These are phyloP conservation scores for Ceratocystis alfenasii DNA, from an alignment of 2,329 filamentous ascomycete genomes.

Conservation along the genomic window DNA sequence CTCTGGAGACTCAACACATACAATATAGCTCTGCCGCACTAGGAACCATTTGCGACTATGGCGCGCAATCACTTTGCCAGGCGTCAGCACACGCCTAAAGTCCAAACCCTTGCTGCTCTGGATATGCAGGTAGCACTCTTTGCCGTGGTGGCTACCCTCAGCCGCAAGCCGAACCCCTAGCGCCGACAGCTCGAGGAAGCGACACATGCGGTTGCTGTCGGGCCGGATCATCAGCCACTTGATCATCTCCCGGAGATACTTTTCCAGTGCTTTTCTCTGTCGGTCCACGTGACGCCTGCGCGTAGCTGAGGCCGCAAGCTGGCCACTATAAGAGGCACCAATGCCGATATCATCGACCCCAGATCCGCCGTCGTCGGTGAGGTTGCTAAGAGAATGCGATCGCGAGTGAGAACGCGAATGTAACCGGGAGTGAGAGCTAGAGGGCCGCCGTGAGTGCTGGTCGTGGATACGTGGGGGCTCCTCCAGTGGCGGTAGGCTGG, in stretches of 20 bases:
- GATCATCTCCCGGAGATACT: slow-evolving; percentile 86
- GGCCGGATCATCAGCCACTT: slow-evolving; percentile 93
- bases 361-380: slow-evolving; percentile 37
- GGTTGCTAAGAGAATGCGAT: slow-evolving; percentile 23
- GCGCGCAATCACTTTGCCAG: slow-evolving; percentile 63
- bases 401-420: slow-evolving; percentile 3
- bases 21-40: slow-evolving; percentile 93
- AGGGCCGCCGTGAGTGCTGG: background rate
- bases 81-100: slow-evolving; percentile 68
- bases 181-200: slow-evolving; percentile 89
- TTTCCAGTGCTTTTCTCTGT: slow-evolving; percentile 75
- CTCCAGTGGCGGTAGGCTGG: slow-evolving; percentile 27
- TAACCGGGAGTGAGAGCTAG: background rate
- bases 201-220: slow-evolving; percentile 89
- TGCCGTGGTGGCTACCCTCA: slow-evolving; percentile 93
- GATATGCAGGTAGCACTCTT: slow-evolving; percentile 88
- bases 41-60: slow-evolving; percentile 96
- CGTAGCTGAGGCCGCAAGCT: slow-evolving; percentile 41
- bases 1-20: slow-evolving; percentile 95
- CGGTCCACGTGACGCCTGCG: slow-evolving; percentile 59
- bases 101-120: slow-evolving; percentile 82
- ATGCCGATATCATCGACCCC: slow-evolving; percentile 28
- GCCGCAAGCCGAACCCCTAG: slow-evolving; percentile 86
- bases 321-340: slow-evolving; percentile 32
- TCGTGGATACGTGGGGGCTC: slow-evolving; percentile 21